These are phyloP conservation scores for Erythrobasidium hasegawianum DNA, from an alignment of 1,284 basidiomycete species.

Conservation along the genomic window DNA sequence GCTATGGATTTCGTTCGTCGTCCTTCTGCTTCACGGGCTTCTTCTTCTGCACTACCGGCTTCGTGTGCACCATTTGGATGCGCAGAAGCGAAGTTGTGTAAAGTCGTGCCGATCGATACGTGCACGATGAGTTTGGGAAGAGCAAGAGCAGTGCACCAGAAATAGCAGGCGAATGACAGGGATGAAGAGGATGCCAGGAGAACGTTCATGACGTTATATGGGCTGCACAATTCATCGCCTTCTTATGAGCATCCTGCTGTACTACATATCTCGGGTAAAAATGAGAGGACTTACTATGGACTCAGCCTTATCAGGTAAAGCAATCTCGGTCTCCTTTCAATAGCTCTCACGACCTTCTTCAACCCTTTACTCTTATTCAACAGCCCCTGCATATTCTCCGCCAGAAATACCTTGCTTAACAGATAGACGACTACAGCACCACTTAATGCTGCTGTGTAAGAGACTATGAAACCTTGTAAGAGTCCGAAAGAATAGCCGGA, in stretches of 20 bases:
- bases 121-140: conserved; percentile 54
- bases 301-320: conserved; percentile 55
- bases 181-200: conserved; percentile 54
- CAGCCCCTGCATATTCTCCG: conserved; percentile 49
- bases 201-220: conserved; percentile 56
- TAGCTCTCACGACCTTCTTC: conserved; percentile 49
- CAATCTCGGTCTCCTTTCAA: conserved; percentile 50
- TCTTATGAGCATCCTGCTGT: too few relatives aligned
- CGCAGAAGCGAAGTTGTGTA: conserved; percentile 49
- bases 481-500: conserved; percentile 56
- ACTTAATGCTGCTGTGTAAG: conserved; percentile 52
- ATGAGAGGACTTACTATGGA: conserved; percentile 48
- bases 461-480: conserved; percentile 53
- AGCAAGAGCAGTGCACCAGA: conserved; percentile 53
- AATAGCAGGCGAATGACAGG: conserved; percentile 53
- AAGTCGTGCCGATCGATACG: conserved; percentile 48
- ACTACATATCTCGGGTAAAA: background rate
- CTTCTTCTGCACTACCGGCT: conserved; percentile 32
- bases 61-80: too few relatives aligned
- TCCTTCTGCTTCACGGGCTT: conserved; percentile 35
- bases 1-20: conserved; percentile 46
- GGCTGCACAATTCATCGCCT: background rate
- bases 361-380: conserved; percentile 48
- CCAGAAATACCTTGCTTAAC: conserved; percentile 50
- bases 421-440: conserved; percentile 54